Evolutionary conservation across 805 yeast species (phyloP).

Genomic region (Candida boleticola): DNA sequence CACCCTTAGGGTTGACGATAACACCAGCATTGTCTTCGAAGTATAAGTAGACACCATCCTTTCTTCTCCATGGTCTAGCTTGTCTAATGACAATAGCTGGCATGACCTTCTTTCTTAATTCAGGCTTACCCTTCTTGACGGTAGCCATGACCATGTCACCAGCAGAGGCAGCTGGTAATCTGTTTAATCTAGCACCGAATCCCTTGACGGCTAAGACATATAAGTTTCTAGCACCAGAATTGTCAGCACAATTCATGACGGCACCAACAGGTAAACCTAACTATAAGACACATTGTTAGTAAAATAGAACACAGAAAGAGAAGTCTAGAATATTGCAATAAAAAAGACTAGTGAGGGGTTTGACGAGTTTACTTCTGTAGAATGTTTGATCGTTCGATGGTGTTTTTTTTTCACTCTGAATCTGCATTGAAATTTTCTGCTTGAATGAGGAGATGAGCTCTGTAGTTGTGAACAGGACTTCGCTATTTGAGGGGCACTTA

Average conservation of each 20-base stretch:
- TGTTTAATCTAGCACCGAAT: conserved; percentile 98
- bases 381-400: too few species aligned
- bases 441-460: too few species aligned
- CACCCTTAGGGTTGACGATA: conserved; percentile 99
- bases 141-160: conserved; percentile 99
- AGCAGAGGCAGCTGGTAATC: conserved; percentile 99
- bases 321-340: background rate
- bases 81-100: conserved; percentile 99
- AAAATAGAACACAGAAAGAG: conserved; percentile 8
- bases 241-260: conserved; percentile 99
- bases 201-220: conserved; percentile 99
- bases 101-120: conserved; percentile 99
- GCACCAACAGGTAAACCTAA: conserved; percentile 99
- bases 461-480: too few species aligned
- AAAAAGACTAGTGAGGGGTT: too few species aligned
- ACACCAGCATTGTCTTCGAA: conserved; percentile 99
- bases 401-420: too few species aligned
- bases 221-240: conserved; percentile 99
- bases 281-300: conserved; percentile 45
- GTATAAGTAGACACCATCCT: conserved; percentile 99
- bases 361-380: too few species aligned
- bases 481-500: too few species aligned
- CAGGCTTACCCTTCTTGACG: conserved; percentile 99
- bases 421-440: too few species aligned
- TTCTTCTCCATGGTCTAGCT: conserved; percentile 99